phyloP scores from a whole-genome alignment of 148 eudicot species.

The Camellia japonica region DNA sequence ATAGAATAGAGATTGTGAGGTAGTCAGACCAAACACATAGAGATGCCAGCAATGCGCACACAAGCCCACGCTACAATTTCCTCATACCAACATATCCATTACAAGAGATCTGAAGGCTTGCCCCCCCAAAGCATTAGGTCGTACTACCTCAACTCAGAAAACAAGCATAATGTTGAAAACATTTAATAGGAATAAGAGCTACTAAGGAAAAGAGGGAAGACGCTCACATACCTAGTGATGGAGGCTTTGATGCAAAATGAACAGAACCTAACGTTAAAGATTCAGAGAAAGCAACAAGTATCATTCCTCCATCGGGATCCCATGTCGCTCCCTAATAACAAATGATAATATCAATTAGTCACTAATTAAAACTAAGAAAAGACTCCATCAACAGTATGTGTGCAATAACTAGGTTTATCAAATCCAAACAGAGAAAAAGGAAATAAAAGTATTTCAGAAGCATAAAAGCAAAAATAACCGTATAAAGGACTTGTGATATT shows the following conservation, averaged over 20 bases:
- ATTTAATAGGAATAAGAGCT: not conserved
- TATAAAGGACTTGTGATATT: not conserved
- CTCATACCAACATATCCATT: too few relatives aligned
- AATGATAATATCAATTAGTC: not conserved
- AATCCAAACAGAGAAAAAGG: not conserved
- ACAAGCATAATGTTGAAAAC: not conserved
- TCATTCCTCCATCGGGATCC: constrained; percentile 97
- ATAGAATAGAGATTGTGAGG: too few relatives aligned
- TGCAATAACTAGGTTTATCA: not conserved
- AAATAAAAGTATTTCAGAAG: not conserved
- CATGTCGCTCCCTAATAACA: constrained; percentile 79
- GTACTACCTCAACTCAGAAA: not conserved
- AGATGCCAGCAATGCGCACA: too few relatives aligned
- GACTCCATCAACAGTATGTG: not conserved
- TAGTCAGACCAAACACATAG: too few relatives aligned
- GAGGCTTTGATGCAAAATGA: constrained; percentile 97
- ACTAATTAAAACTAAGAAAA: not conserved
- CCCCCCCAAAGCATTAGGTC: too few relatives aligned
- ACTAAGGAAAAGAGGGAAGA: not conserved
- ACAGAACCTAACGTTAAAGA: constrained; percentile 82
- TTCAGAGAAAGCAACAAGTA: constrained; percentile 79
- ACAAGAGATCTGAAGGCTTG: too few relatives aligned
- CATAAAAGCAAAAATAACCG: not conserved
- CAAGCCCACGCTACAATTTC: too few relatives aligned
- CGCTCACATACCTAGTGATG: constrained; percentile 67